These are phyloP conservation scores for Pouteria campechiana DNA, from an alignment of 179 eudicot genomes.

Conservation along the genomic window DNA sequence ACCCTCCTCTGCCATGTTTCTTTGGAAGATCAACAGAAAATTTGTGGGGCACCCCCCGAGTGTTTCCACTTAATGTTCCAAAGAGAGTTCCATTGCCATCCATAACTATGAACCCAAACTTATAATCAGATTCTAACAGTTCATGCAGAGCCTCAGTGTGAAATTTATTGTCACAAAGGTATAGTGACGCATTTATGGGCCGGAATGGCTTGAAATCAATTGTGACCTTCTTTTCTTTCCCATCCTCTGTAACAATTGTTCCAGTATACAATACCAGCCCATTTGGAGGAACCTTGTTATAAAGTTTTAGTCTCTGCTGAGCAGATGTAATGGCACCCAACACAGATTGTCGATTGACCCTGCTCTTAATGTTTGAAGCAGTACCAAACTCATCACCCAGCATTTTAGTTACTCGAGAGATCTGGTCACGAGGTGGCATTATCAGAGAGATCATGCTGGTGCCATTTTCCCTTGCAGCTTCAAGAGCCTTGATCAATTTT, in stretches of 20 bases:
- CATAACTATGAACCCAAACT: conserved; percentile 48
- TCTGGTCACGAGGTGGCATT: conserved; percentile 16
- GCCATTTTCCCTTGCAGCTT: conserved; percentile 17
- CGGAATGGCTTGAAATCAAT: conserved; percentile 14
- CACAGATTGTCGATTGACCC: conserved; percentile 20
- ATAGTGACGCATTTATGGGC: conserved; percentile 19
- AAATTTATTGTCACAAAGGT: conserved; percentile 18
- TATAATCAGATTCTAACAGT: conserved; percentile 31
- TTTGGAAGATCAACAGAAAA: conserved; percentile 69
- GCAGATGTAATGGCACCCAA: conserved; percentile 18
- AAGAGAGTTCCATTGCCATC: conserved; percentile 74
- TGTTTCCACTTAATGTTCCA: conserved; percentile 72
- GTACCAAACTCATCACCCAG: conserved; percentile 18
- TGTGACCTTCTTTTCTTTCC: conserved; percentile 17
- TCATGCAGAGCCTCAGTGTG: conserved; percentile 11
- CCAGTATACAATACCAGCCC: conserved; percentile 16
- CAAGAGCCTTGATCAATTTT: conserved; percentile 15
- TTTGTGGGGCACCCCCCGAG: conserved; percentile 68
- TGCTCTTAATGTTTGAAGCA: conserved; percentile 18
- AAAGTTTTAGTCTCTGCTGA: conserved; percentile 17
- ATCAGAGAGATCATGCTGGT: conserved; percentile 21
- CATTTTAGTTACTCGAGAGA: conserved; percentile 14
- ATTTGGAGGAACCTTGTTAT: conserved; percentile 16
- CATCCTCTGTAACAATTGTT: conserved; percentile 15
- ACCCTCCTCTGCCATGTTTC: conserved; percentile 80